These are phyloP conservation scores for Urochloa ruziziensis DNA, from an alignment of 176 grass and related monocot genomes.

Conservation along the genomic window DNA sequence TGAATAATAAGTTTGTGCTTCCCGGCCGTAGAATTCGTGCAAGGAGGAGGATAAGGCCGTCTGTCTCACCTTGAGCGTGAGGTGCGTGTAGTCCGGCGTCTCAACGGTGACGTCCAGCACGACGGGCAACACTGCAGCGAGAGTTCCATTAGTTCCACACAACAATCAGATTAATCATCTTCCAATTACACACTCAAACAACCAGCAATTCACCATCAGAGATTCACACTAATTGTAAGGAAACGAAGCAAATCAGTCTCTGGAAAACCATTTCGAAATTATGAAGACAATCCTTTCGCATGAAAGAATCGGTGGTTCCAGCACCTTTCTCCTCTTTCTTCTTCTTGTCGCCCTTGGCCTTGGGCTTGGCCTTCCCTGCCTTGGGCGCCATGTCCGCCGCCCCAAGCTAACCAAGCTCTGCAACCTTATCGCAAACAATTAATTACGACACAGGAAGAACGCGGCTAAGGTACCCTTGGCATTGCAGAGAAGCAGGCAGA, in stretches of 20 bases:
- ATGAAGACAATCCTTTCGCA: background rate
- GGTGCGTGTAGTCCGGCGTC: constrained; percentile 78
- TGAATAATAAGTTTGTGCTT: background rate
- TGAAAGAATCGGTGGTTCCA: too few species aligned
- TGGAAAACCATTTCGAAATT: background rate
- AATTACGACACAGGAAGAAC: background rate
- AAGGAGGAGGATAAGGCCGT: background rate
- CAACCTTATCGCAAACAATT: background rate
- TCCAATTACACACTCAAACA: too few species aligned
- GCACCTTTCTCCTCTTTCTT: constrained; percentile 97
- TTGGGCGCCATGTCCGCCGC: constrained; percentile 75
- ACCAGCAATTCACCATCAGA: too few species aligned
- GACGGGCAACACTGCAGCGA: constrained; percentile 72
- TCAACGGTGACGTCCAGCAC: constrained; percentile 83
- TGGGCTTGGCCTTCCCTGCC: constrained; percentile 80
- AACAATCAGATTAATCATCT: background rate
- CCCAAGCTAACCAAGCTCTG: background rate
- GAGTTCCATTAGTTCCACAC: background rate
- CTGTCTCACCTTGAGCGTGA: constrained; percentile 74
- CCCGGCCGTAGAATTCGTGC: background rate
- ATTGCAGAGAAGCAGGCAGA: constrained; percentile 22
- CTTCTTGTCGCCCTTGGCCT: constrained; percentile 93
- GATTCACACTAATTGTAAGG: too few species aligned
- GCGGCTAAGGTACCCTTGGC: constrained; percentile 21
- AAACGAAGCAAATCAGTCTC: too few species aligned